Percentiles rank a stretch among this genome's conserved stretches.
These are phyloP conservation scores for Candida mattraensis DNA, from an alignment of 805 yeast genomes.

Conservation along the genomic window DNA sequence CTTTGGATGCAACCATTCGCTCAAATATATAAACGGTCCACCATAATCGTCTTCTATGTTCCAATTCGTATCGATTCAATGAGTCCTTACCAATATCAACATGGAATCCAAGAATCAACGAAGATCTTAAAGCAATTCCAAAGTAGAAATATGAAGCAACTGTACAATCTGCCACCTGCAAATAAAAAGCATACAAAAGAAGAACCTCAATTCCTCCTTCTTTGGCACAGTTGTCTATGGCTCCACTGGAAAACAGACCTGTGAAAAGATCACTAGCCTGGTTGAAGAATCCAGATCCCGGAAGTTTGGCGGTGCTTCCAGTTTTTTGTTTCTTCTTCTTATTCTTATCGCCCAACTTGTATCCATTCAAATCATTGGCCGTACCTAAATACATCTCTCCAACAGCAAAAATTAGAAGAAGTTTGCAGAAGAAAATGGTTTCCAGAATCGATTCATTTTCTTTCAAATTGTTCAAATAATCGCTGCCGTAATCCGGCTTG, in stretches of 20 bases:
- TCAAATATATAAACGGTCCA: constrained; percentile 45
- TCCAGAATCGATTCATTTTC: constrained; percentile 59
- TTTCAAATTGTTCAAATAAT: constrained; percentile 25
- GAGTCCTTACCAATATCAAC: constrained; percentile 75
- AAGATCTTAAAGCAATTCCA: constrained; percentile 72
- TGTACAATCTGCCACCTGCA: constrained; percentile 83
- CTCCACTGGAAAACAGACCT: constrained; percentile 76
- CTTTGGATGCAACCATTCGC: constrained; percentile 78
- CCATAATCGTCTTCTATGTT: constrained; percentile 44
- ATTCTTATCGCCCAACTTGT: constrained; percentile 31
- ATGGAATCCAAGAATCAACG: constrained; percentile 74
- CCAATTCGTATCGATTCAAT: constrained; percentile 51
- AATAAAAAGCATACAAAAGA: constrained; percentile 70
- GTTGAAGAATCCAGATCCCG: constrained; percentile 77
- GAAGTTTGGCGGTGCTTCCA: constrained; percentile 45
- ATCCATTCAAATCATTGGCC: constrained; percentile 60
- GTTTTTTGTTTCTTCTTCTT: constrained; percentile 24
- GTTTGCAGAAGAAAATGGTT: constrained; percentile 80
- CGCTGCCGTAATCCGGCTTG: constrained; percentile 31
- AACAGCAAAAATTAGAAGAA: constrained; percentile 67
- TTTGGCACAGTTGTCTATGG: constrained; percentile 71
- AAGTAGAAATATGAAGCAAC: constrained; percentile 79
- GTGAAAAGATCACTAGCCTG: constrained; percentile 80
- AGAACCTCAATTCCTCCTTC: constrained; percentile 81
- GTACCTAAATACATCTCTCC: constrained; percentile 86